Base-by-base conservation (phyloP, 106 monocot species). In the Gastrodia elata region DNA sequence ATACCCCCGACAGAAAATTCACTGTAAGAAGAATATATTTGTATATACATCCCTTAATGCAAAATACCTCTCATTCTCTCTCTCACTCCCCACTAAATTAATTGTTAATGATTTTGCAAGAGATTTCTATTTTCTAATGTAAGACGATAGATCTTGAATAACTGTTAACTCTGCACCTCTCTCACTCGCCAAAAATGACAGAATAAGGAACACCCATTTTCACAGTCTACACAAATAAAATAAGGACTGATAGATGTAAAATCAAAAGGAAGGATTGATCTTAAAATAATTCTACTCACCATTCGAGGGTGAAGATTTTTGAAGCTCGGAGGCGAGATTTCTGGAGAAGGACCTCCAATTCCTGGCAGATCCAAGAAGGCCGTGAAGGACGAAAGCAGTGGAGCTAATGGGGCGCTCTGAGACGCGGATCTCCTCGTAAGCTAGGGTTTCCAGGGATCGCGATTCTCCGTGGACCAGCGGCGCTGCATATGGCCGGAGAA, bases 301-400 rank as follows among this genome's bases (percentile, higher is more conserved):
- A 40, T 79, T 64, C 2, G 74, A 71, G 0, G 79, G 61, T 64
- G 71, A 74, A n/a, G 41, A 26, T 48, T 81, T 79, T 28, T 83
- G 70, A 76, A 89, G 83, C 68, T 83, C 83, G 0, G 83, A 71
- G 2, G 70, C 79, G 44, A 90, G 89, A 15, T 46, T 70, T 10
- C 84, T 71, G 8, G 86, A 82, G 74, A 90, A 90, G 39, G 82
- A 44, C 55, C 84, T 75, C 89, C 86, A 90, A 57, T 90, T 87
- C 42, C 84, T 77, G 4, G 77, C 82, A 3, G 89, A 86, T 36
- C 89, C 89, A 28, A 90, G 78, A 20, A 90, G 74, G 5, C 89
- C 89, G 56, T 90, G 89, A 43, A 90, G 75, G 38, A 90, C 82
- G 64, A 90, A 79, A 20, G 75, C 86, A 2, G 89, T 84, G 69